Evolutionary conservation across 148 eudicot species (phyloP).

Genomic region (Heliosperma pusillum): DNA sequence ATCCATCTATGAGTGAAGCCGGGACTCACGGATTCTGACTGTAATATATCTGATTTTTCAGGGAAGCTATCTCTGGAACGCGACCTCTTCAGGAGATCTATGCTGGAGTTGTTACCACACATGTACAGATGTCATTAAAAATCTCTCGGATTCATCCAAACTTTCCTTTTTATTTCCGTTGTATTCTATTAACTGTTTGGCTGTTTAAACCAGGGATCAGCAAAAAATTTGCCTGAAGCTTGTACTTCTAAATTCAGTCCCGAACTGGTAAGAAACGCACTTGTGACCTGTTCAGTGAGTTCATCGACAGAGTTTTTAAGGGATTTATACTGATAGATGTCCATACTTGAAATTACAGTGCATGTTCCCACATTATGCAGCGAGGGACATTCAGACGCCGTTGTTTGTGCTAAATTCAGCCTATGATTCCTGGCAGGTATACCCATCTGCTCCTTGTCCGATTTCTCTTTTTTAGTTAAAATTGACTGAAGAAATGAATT

Average conservation of each 20-base stretch:
- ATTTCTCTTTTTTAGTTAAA: background rate
- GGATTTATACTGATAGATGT: background rate
- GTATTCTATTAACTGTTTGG: background rate
- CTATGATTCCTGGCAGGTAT: slow-evolving; percentile 84
- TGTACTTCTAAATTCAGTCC: slow-evolving; percentile 61
- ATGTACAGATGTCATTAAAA: slow-evolving; percentile 33
- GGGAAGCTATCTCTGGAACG: slow-evolving; percentile 62
- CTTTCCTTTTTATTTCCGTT: background rate
- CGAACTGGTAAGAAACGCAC: slow-evolving; percentile 40
- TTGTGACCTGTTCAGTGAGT: background rate
- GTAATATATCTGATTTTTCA: slow-evolving; percentile 7
- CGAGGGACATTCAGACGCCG: slow-evolving; percentile 54
- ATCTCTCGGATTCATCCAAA: no score
- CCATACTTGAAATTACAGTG: slow-evolving; percentile 44
- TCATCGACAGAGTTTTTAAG: no score
- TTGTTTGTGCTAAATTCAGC: slow-evolving; percentile 71
- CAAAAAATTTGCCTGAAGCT: slow-evolving; percentile 55
- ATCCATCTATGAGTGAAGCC: background rate
- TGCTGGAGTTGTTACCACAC: slow-evolving; percentile 59
- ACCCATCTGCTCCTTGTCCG: slow-evolving; percentile 11
- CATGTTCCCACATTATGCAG: slow-evolving; percentile 74
- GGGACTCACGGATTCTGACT: background rate
- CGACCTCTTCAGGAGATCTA: slow-evolving; percentile 40
- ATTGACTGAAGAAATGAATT: background rate
- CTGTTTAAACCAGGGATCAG: slow-evolving; percentile 50